A percentile compares a stretch with the other conserved stretches of the same genome.
Evolutionary conservation across 2,329 filamentous ascomycete genomes (phyloP).

Genomic region (Blastomyces emzantsi): DNA sequence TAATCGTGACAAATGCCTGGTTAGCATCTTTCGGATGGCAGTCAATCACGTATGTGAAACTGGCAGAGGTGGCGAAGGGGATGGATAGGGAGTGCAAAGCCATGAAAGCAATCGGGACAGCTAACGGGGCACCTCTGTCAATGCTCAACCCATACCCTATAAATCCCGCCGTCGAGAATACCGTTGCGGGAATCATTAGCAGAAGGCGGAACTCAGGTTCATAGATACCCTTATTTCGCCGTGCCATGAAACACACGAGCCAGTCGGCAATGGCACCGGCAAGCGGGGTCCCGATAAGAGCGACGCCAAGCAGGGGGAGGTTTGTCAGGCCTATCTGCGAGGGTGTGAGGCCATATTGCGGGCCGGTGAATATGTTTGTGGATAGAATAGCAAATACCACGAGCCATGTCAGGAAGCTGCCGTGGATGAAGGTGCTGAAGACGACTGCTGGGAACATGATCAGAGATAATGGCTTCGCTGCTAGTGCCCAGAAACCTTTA

Average conservation of each 20-base stretch:
- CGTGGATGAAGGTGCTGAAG: conserved; percentile 30
- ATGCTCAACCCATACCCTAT: conserved; percentile 35
- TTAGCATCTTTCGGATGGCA: conserved; percentile 34
- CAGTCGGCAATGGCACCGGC: conserved; percentile 24
- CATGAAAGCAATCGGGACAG: conserved; percentile 29
- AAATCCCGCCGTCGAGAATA: conserved; percentile 31
- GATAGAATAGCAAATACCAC: conserved; percentile 31
- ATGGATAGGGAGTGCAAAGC: conserved; percentile 30
- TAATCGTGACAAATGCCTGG: conserved; percentile 37
- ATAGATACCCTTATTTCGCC: conserved; percentile 32
- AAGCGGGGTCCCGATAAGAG: conserved; percentile 21
- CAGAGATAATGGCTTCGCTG: conserved; percentile 22
- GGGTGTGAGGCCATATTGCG: conserved; percentile 30
- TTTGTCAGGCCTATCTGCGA: conserved; percentile 29
- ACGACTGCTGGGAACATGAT: conserved; percentile 27
- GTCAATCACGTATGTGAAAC: conserved; percentile 36
- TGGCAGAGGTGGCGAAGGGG: conserved; percentile 31
- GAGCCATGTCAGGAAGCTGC: conserved; percentile 30
- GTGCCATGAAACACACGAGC: conserved; percentile 27
- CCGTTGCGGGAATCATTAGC: conserved; percentile 18
- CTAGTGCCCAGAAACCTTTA: conserved; percentile 13
- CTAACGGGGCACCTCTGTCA: conserved; percentile 22
- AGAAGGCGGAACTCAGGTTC: conserved; percentile 33
- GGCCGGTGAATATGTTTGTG: conserved; percentile 24
- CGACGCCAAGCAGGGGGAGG: conserved; percentile 24